Evolutionary conservation across 768 basidiomycete genomes (phyloP).

Genomic region (Suillus ampliporus): DNA sequence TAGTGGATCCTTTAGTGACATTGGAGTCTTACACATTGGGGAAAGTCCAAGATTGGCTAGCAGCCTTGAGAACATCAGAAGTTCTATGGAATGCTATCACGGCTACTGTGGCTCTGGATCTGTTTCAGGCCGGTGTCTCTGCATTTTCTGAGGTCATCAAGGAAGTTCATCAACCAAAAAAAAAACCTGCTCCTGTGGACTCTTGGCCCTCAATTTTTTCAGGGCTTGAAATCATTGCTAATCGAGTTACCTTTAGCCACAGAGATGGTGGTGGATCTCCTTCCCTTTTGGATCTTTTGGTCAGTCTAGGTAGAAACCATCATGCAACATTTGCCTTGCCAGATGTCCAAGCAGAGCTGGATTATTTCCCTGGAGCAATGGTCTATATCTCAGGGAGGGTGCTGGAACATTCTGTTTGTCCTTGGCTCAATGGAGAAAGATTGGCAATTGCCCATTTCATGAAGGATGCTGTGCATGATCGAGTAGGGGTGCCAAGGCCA

Average conservation of each 20-base stretch:
- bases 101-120: neutral
- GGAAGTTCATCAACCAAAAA: neutral
- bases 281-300: neutral
- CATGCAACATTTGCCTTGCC: neutral
- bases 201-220: conserved; percentile 12
- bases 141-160: neutral
- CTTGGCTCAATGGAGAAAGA: conserved; percentile 7
- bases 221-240: conserved; percentile 10
- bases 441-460: conserved; percentile 12
- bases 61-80: neutral
- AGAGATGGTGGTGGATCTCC: conserved; percentile 2
- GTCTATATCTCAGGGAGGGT: conserved; percentile 11
- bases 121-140: neutral
- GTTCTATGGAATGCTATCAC: neutral
- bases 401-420: conserved; percentile 10
- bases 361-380: conserved; percentile 24
- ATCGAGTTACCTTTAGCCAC: neutral
- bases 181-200: neutral
- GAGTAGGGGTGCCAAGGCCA: conserved; percentile 8
- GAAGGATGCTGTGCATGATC: conserved; percentile 15
- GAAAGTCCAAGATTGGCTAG: neutral
- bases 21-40: neutral
- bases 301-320: neutral
- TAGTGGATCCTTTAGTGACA: neutral
- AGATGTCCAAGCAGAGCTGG: neutral